Evolutionary conservation across 305 asterid genomes (phyloP), one percentile per base, ranked within the genome.

Genomic region (Fraxinus baroniana): DNA sequence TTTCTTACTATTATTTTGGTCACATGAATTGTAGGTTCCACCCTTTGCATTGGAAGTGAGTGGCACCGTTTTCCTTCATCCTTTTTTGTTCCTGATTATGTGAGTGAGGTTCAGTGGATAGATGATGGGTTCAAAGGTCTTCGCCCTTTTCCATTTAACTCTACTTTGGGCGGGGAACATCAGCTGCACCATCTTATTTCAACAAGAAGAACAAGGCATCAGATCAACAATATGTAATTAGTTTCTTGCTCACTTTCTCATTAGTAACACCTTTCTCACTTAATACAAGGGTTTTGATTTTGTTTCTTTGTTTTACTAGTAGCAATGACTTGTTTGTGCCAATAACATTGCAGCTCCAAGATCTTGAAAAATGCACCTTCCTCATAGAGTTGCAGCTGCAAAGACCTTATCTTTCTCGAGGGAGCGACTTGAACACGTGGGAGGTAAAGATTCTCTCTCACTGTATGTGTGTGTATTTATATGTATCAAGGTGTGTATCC

Each of bases 51-150:
- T 85, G 98, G 99, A 81, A 92, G 97, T 33, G 99, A 95, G 87
- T 95, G 99, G 99, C 99, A 94, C 86, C 90, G 97, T 9, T 95
- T 83, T 87, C 98, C 99, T 0, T 94, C 99, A 80, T 95, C 98
- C 52, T 94, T 95, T 84, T 87, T 95, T 55, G 90, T 95, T 85
- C 99, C 98, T 39, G 93, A 91, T 46, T 93, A 93, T 76, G 89
- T 93, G 52, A 49, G 82, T 70, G 94, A 95, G 88, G 97, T 94
- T 82, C 89, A 91, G 79, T 95, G 99, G 99, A 86, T 95, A 85
- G 98, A 95, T 85, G 99, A 94, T 84, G 98, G 99, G 74, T 93
- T 95, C 90, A 87, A 78, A 68, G 99, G 99, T 83, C 98, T 95
- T 81, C 99, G 93, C 70, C 98, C 99, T 1, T 85, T 95, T 57